phyloP scores from a whole-genome alignment of 495 filamentous ascomycete species.

The Neurospora sublineolata region DNA sequence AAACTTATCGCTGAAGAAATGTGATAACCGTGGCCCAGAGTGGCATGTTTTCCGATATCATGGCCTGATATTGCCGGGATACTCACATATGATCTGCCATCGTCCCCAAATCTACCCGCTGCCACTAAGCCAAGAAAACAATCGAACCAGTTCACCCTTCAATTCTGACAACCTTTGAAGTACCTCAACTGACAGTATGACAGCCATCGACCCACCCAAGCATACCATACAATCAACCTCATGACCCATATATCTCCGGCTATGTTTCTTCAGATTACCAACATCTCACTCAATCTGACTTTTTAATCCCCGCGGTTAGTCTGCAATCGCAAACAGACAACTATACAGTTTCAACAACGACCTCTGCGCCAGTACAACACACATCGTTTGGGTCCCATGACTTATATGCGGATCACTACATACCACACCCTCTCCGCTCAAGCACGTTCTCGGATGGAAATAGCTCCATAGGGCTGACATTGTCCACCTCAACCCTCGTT shows the following conservation, averaged over 20 bases:
- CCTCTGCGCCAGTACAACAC: background rate
- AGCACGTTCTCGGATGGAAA: background rate
- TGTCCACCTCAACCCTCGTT: background rate
- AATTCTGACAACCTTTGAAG: background rate
- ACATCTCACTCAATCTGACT: background rate
- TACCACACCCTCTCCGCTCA: background rate
- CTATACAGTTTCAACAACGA: background rate
- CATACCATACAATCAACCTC: background rate
- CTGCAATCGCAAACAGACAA: background rate
- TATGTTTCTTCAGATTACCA: background rate
- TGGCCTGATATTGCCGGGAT: background rate
- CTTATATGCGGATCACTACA: background rate
- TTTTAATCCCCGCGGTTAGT: background rate
- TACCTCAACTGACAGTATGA: background rate
- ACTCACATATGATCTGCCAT: background rate
- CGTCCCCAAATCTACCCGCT: background rate
- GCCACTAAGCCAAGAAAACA: background rate
- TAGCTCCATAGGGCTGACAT: background rate
- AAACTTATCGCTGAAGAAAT: background rate
- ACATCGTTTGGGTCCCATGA: background rate
- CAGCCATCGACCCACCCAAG: background rate
- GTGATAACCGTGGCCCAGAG: background rate
- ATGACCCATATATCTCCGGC: background rate
- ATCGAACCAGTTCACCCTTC: background rate
- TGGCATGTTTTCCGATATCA: background rate